A percentile compares a stretch with the other conserved stretches of the same genome.
Evolutionary conservation across 306 rosid species (phyloP).

Genomic region (Delonix regia): DNA sequence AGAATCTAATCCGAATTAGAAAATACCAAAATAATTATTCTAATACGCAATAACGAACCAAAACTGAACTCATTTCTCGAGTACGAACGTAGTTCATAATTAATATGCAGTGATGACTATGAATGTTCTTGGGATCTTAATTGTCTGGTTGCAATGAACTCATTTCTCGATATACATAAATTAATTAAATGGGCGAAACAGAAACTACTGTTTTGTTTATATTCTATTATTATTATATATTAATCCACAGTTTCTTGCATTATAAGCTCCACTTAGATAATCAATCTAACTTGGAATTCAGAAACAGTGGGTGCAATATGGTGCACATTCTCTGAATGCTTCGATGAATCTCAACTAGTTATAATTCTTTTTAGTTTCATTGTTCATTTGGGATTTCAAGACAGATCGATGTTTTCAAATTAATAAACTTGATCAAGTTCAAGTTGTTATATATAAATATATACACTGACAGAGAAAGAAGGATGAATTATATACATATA

Average conservation of each 20-base stretch:
- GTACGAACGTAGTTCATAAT: background rate
- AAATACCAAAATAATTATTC: background rate
- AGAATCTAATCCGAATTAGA: constrained; percentile 37
- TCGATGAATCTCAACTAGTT: background rate
- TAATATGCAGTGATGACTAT: background rate
- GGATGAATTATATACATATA: too few relatives aligned
- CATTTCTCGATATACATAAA: background rate
- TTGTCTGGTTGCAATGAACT: constrained; percentile 11
- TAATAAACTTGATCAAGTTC: background rate
- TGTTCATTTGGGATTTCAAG: too few relatives aligned
- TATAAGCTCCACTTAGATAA: background rate
- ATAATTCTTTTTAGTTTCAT: background rate
- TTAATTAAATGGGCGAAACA: background rate
- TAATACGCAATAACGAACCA: background rate
- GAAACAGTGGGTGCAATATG: background rate
- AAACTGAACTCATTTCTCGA: background rate
- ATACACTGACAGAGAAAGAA: too few relatives aligned
- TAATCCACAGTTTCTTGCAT: constrained; percentile 2
- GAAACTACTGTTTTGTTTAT: background rate
- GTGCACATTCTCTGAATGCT: constrained; percentile 14
- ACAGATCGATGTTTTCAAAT: too few relatives aligned
- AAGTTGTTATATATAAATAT: too few relatives aligned
- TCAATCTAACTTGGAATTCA: background rate
- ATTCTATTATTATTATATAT: background rate
- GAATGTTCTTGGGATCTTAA: background rate